Percentiles rank a stretch among this genome's conserved stretches.
Conservation (phyloP, 306 rosid species). For the Glycine soja region DNA sequence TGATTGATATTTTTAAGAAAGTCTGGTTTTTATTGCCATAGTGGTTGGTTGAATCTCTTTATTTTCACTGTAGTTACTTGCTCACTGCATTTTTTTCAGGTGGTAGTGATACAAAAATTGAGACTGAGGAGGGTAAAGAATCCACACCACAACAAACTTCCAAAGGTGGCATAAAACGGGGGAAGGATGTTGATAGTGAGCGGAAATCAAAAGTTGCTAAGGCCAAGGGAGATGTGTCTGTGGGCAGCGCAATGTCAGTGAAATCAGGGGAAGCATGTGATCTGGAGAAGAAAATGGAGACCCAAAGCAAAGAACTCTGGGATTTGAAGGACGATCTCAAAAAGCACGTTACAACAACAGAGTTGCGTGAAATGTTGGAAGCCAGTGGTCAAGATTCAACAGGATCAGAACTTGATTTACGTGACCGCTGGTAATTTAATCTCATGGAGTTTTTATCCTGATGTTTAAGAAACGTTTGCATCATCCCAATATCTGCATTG, state of each 20-base stretch:
- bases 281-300: slow-evolving; percentile 67
- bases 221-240: slow-evolving; percentile 66
- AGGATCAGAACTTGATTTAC: slow-evolving; percentile 95
- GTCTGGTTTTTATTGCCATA: slow-evolving; percentile 38
- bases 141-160: slow-evolving; percentile 52
- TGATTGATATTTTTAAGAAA: slow-evolving; percentile 27
- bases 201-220: slow-evolving; percentile 73
- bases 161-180: slow-evolving; percentile 74
- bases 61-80: slow-evolving; percentile 6
- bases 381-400: slow-evolving; percentile 73
- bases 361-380: slow-evolving; percentile 87
- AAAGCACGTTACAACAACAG: slow-evolving; percentile 71
- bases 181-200: slow-evolving; percentile 54
- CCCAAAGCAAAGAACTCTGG: slow-evolving; percentile 85
- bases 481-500: slow-evolving; percentile 1
- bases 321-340: slow-evolving; percentile 86
- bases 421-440: slow-evolving; percentile 81
- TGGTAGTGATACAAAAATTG: slow-evolving; percentile 46
- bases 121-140: slow-evolving; percentile 58
- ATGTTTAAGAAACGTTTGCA: slow-evolving; percentile 12
- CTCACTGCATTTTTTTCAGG: slow-evolving; percentile 53
- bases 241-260: slow-evolving; percentile 51
- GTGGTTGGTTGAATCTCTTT: slow-evolving; percentile 19
- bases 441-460: background rate
- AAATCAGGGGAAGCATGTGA: slow-evolving; percentile 53